These are phyloP conservation scores for Colletotrichum siamense DNA, from an alignment of 2,329 filamentous ascomycete species.

Conservation along the genomic window DNA sequence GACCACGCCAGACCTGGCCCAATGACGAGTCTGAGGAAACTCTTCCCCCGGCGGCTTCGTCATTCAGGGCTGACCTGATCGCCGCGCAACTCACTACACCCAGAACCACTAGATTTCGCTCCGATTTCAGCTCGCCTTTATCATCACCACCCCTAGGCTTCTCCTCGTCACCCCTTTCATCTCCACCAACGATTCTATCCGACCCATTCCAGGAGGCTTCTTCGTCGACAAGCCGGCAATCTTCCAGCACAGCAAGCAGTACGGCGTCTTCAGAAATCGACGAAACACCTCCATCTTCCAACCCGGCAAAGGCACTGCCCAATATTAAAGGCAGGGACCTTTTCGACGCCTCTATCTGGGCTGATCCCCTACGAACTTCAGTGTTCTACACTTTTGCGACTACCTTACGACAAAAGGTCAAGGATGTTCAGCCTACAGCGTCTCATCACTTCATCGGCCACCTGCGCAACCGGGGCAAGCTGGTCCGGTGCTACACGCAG, in stretches of 20 bases:
- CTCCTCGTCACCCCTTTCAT: conserved; percentile 63
- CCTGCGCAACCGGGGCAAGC: conserved; percentile 69
- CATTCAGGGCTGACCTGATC: background rate
- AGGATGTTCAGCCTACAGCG: conserved; percentile 65
- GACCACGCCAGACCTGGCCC: background rate
- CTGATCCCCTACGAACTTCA: conserved; percentile 69
- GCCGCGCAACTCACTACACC: background rate
- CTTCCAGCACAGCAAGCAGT: conserved; percentile 39
- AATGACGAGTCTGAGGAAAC: background rate
- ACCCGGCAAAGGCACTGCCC: conserved; percentile 47
- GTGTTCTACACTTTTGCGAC: conserved; percentile 78
- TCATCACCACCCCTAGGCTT: conserved; percentile 35
- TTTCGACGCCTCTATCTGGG: conserved; percentile 75
- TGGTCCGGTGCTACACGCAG: conserved; percentile 76
- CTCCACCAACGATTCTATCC: conserved; percentile 58
- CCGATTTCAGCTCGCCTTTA: conserved; percentile 36
- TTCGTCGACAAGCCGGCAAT: conserved; percentile 36
- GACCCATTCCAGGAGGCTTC: conserved; percentile 52
- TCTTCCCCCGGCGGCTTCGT: background rate
- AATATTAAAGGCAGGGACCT: conserved; percentile 75
- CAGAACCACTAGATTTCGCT: background rate
- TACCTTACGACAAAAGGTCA: conserved; percentile 68
- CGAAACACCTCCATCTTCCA: conserved; percentile 45
- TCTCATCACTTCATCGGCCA: conserved; percentile 74
- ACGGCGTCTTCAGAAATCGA: conserved; percentile 51